Base-by-base conservation (phyloP, 2,329 filamentous ascomycete genomes). In the Knoxdaviesia proteae region DNA sequence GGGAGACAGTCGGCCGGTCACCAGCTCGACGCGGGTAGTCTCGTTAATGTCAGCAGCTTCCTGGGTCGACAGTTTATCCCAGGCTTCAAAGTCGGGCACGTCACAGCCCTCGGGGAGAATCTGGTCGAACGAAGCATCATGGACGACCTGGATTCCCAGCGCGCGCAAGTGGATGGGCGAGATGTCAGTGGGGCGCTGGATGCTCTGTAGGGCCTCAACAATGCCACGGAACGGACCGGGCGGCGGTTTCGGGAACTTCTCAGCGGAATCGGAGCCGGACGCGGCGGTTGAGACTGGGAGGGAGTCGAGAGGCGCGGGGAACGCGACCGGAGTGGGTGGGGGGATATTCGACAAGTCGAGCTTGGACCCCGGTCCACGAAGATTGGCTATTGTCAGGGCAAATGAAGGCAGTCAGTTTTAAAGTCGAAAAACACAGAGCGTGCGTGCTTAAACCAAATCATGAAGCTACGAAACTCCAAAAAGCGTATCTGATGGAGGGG, bases 101-200 rank as follows among this genome's bases (percentile, higher is more conserved):
- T 56, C 67, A 8, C 61, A 58, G 9, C 63, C 51, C 47, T 74
- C 65, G 4, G 74, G 74, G 42, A 78, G 55, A 38, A 79, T 53
- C 11, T 69, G 60, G 42, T 60, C 53, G 8, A 61, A 49, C n/a
- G 61, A 50, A 31, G 61, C 66, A 53, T 76, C 62, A 32, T 62
- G 52, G 47, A 64, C 64, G 49, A 77, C 58, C 49, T 74, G 64
- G 33, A 75, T 59, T 5, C 72, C 71, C 35, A 78, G 61, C 7
- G 72, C 71, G 46, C 67, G 61, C 43, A 78, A 67, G 46, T 75
- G 66, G 36, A 61, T 51, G 37, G 65, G 53, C 32, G 52, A 55
- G 45, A 72, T 56, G 43, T 71, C 67, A 29, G 56, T 53, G 3
- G 70, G 67, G 36, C 74, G 67, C 42, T 71, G 63, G 32, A 74